Base-by-base conservation (phyloP, 306 rosid genomes). In the Gastrolobium bilobum region DNA sequence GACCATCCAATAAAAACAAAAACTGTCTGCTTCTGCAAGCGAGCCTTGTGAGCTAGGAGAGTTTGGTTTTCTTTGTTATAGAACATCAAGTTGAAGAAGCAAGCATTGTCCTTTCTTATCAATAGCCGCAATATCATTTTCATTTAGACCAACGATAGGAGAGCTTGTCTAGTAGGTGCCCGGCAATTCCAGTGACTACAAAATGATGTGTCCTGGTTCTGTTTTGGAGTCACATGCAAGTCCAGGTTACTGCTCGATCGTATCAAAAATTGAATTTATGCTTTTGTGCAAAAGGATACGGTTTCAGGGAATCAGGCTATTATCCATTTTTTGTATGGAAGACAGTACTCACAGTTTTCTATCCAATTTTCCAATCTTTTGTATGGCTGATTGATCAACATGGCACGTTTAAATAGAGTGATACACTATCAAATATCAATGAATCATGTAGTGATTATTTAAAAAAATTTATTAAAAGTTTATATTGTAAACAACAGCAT, bases 151-250 rank as follows among this genome's bases (percentile, higher is more conserved):
- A 59, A 68, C 63, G 73, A 46, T 6, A 61, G 26, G 54, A 47
- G 75, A 74, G 26, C 33, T 63, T 86, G 85, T 77, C 81, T 29
- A 84, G 88, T 89, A 59, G 91, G 77, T 83, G 66, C 63, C 81
- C 79, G 78, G 82, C 91, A 83, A 75, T 80, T 83, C 65, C 59
- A 79, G 69, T 79, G 84, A 82, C 81, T 81, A 83, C 81, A 53
- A 54, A 68, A 31, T 61, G 82, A 46, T 65, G 29, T 48, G 83
- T 71, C 76, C 62, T 51, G 35, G 11, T 68, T 8, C 38, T 53
- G 74, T 67, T 64, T 52, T 30, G 51, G 51, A 54, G 56, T 81
- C 63, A 43, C 43, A 53, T 64, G 65, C 52, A 9, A 76, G 57
- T 78, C 54, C 58, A 73, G 9, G 10, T 66, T 53, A 31, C 35